These are phyloP conservation scores for Bullera alba DNA, from an alignment of 768 basidiomycete genomes.

Conservation along the genomic window DNA sequence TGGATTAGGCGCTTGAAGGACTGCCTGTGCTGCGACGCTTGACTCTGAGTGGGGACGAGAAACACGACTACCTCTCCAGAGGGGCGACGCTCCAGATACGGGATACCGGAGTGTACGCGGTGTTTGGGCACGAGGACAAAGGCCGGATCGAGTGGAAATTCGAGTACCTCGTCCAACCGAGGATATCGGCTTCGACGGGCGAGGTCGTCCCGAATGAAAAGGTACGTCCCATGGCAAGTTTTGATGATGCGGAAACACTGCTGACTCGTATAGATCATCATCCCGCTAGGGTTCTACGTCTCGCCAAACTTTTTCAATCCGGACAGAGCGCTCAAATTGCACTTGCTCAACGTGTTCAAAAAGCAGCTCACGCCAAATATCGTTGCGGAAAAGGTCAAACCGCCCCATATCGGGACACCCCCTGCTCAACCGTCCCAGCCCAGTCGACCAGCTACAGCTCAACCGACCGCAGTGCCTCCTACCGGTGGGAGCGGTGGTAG, in stretches of 20 bases:
- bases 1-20: slow-evolving; percentile 38
- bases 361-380: slow-evolving; percentile 20
- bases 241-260: background rate
- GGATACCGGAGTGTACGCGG: slow-evolving; percentile 66
- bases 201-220: slow-evolving; percentile 60
- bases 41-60: slow-evolving; percentile 60
- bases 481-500: background rate
- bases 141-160: slow-evolving; percentile 64
- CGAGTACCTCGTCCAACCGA: slow-evolving; percentile 67
- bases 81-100: slow-evolving; percentile 67
- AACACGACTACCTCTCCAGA: slow-evolving; percentile 66
- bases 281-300: slow-evolving; percentile 8
- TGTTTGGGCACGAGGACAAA: slow-evolving; percentile 59
- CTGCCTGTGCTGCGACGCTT: slow-evolving; percentile 66
- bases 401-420: slow-evolving; percentile 17
- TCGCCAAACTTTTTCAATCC: slow-evolving; percentile 14
- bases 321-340: slow-evolving; percentile 12
- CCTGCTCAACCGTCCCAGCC: slow-evolving; percentile 2
- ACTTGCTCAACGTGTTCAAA: slow-evolving; percentile 22
- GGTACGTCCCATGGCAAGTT: slow-evolving; percentile 22
- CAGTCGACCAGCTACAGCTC: background rate
- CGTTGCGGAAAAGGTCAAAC: slow-evolving; percentile 17
- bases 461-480: background rate
- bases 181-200: slow-evolving; percentile 51
- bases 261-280: slow-evolving; percentile 1